Evolutionary conservation across 352 stramenopile species (phyloP).

Genomic region (Phytophthora foliorum): DNA sequence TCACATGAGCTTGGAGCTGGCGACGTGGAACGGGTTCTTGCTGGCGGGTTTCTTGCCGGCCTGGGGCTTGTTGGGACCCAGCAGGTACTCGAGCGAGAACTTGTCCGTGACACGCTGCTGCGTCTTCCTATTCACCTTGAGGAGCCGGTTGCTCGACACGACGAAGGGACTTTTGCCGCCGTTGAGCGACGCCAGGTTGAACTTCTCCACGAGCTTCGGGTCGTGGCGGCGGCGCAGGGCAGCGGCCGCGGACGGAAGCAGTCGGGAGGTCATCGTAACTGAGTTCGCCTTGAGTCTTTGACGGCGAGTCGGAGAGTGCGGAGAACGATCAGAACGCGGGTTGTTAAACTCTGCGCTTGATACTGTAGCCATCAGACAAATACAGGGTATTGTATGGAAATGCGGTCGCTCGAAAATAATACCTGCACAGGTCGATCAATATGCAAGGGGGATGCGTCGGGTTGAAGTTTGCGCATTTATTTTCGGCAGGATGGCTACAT

Average conservation of each 20-base stretch:
- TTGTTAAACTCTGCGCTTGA: not conserved
- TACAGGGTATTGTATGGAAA: not conserved
- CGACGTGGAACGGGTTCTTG: constrained; percentile 70
- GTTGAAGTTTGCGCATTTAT: constrained; percentile 7
- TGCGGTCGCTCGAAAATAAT: not conserved
- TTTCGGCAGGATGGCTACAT: not conserved
- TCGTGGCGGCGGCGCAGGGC: constrained; percentile 35
- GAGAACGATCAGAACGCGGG: constrained; percentile 3
- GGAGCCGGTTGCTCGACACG: constrained; percentile 63
- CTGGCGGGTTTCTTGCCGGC: constrained; percentile 24
- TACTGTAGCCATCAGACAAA: constrained; percentile 3
- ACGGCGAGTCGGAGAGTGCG: constrained; percentile 10
- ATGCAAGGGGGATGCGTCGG: not conserved
- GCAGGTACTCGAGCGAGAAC: constrained; percentile 78
- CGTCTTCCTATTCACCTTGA: constrained; percentile 46
- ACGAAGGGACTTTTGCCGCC: constrained; percentile 77
- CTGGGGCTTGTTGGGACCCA: constrained; percentile 35
- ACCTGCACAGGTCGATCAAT: not conserved
- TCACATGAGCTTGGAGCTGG: constrained; percentile 80
- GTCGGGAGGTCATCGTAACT: constrained; percentile 28
- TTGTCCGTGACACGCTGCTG: constrained; percentile 56
- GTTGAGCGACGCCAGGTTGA: constrained; percentile 73
- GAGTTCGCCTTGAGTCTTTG: not conserved
- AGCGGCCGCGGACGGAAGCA: constrained; percentile 12
- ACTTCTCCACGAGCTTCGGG: constrained; percentile 62